These are phyloP conservation scores for Solanum habrochaites DNA, from an alignment of 257 asterid species.

Conservation along the genomic window DNA sequence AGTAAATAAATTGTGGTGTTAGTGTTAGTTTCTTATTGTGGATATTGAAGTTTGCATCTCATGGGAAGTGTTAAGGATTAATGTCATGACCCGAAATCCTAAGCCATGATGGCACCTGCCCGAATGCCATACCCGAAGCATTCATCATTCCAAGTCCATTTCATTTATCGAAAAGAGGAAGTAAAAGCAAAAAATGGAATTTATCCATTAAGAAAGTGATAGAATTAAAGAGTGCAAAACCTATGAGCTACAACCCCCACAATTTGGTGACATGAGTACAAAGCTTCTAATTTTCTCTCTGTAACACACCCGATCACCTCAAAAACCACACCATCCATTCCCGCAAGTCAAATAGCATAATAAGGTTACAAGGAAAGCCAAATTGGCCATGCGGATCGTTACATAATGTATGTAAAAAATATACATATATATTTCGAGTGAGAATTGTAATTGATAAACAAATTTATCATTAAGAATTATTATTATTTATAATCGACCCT, in stretches of 20 bases:
- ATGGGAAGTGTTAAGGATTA: not conserved
- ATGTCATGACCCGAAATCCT: not conserved
- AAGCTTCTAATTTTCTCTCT: not conserved
- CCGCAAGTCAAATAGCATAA: not conserved
- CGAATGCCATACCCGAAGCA: not conserved
- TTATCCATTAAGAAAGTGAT: not conserved
- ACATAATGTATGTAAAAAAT: not conserved
- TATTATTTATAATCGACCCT: too few species aligned
- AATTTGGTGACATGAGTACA: not conserved
- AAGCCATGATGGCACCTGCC: not conserved
- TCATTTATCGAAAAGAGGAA: not conserved
- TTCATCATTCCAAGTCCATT: not conserved
- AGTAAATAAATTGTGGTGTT: not conserved
- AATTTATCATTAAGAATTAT: not conserved
- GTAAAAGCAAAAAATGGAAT: not conserved
- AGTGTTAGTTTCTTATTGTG: not conserved
- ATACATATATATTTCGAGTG: not conserved
- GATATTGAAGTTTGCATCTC: not conserved
- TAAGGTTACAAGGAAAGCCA: not conserved
- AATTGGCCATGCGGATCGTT: not conserved
- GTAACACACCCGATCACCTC: not conserved
- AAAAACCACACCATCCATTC: not conserved
- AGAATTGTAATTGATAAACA: not conserved
- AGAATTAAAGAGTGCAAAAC: not conserved
- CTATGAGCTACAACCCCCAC: not conserved